Evolutionary conservation across 2,329 filamentous ascomycete genomes (phyloP).

Genomic region (Escovopsis sp.): DNA sequence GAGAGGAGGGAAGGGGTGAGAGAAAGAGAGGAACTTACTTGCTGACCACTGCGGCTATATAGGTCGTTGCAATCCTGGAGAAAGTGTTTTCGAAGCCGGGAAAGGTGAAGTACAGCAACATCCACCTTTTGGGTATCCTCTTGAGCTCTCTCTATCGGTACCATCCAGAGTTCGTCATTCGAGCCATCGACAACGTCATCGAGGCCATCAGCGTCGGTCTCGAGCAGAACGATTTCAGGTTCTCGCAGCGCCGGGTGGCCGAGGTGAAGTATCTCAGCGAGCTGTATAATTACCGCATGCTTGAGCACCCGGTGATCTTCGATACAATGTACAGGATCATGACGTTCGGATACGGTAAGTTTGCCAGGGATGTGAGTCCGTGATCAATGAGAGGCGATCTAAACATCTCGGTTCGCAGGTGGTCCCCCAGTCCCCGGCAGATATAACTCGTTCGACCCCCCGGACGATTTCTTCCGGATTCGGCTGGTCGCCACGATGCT

Average conservation of each 20-base stretch:
- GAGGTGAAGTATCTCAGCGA: constrained; percentile 95
- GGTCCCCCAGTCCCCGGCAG: constrained; percentile 69
- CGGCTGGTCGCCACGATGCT: constrained; percentile 77
- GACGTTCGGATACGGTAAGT: constrained; percentile 69
- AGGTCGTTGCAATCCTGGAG: constrained; percentile 61
- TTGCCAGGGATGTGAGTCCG: not conserved
- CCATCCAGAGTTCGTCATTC: constrained; percentile 78
- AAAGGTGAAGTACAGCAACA: constrained; percentile 95
- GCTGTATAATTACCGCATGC: constrained; percentile 92
- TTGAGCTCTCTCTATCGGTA: constrained; percentile 81
- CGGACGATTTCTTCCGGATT: constrained; percentile 93
- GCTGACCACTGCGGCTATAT: constrained; percentile 4
- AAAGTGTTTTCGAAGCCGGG: constrained; percentile 93
- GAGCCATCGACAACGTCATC: constrained; percentile 80
- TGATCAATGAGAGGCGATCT: constrained; percentile 2
- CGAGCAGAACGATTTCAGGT: constrained; percentile 94
- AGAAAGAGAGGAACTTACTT: not conserved
- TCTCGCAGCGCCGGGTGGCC: constrained; percentile 84
- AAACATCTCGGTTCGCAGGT: constrained; percentile 28
- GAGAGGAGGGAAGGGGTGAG: too few relatives aligned
- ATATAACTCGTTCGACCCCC: constrained; percentile 64
- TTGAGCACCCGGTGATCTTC: constrained; percentile 90
- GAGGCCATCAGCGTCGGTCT: constrained; percentile 79
- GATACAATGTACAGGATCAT: constrained; percentile 89
- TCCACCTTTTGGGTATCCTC: constrained; percentile 82